Percentiles rank a stretch among this genome's conserved stretches.
Conservation (phyloP, 2,329 filamentous ascomycete species). For the Exophiala oligosperma region DNA sequence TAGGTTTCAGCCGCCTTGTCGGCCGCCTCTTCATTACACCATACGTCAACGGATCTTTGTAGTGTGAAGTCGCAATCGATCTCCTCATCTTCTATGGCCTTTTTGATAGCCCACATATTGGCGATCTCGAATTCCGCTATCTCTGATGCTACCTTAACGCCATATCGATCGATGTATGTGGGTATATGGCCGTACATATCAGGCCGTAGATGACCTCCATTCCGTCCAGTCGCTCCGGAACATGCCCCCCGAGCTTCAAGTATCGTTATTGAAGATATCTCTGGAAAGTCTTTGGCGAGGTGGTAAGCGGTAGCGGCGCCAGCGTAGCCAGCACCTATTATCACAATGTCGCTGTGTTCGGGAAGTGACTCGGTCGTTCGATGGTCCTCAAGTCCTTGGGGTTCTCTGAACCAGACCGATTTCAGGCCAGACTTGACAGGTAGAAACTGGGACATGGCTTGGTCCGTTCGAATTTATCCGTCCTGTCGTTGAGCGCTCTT, state of each 20-base stretch:
- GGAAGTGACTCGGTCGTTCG: conserved; percentile 33
- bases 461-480: too few species aligned
- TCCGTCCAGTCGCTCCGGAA: conserved; percentile 47
- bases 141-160: conserved; percentile 38
- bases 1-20: conserved; percentile 34
- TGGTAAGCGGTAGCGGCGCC: conserved; percentile 47
- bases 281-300: conserved; percentile 29
- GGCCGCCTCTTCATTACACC: conserved; percentile 33
- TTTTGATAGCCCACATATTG: conserved; percentile 39
- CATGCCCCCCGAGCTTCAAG: conserved; percentile 42
- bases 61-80: conserved; percentile 45
- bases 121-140: conserved; percentile 41
- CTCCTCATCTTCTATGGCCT: conserved; percentile 39
- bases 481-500: too few species aligned
- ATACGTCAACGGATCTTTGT: conserved; percentile 40
- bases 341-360: conserved; percentile 42
- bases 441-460: too few species aligned
- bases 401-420: not conserved
- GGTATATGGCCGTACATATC: conserved; percentile 41
- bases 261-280: conserved; percentile 33
- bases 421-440: too few species aligned
- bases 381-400: not conserved
- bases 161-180: conserved; percentile 34
- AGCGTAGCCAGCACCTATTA: conserved; percentile 50
- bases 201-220: conserved; percentile 46